phyloP scores from a whole-genome alignment of 371 early-diverging fungal genomes.

The Thermomucor indicae-seudaticae region DNA sequence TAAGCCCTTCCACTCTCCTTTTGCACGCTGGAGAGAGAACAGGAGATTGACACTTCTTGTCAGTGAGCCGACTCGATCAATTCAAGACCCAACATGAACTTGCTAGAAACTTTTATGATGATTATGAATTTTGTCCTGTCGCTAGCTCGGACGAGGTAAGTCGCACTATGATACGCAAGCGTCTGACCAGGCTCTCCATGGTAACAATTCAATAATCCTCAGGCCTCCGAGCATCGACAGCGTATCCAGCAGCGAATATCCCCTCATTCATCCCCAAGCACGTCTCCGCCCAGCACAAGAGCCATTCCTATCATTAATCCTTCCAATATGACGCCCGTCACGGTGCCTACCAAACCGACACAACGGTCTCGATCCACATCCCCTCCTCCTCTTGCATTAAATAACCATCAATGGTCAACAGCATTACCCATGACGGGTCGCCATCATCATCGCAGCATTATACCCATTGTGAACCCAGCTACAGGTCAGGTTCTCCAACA shows the following conservation, averaged over 20 bases:
- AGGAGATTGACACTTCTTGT: too few relatives aligned
- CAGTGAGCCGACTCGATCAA: conserved; percentile 25
- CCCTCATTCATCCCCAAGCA: conserved; percentile 36
- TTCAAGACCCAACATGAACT: conserved; percentile 39
- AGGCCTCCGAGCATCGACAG: conserved; percentile 35
- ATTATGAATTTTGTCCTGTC: conserved; percentile 41
- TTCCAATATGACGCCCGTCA: conserved; percentile 33
- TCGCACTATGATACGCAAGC: neutral
- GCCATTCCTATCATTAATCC: conserved; percentile 45
- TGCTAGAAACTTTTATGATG: conserved; percentile 47
- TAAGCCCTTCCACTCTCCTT: too few relatives aligned
- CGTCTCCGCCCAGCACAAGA: conserved; percentile 29
- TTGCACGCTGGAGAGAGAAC: too few relatives aligned
- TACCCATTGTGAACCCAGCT: conserved; percentile 11
- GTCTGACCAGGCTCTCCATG: neutral
- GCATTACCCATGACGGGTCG: neutral
- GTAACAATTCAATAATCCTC: neutral
- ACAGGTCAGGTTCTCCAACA: conserved; percentile 8
- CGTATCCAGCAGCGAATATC: conserved; percentile 40
- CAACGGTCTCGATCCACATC: too few relatives aligned
- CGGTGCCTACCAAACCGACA: conserved; percentile 18
- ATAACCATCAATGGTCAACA: conserved; percentile 7
- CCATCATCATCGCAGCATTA: conserved; percentile 4
- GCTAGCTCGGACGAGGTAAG: conserved; percentile 23
- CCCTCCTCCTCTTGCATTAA: conserved; percentile 2